Conservation (phyloP, 176 grass and related monocot species). For the Oropetium thomaeum region DNA sequence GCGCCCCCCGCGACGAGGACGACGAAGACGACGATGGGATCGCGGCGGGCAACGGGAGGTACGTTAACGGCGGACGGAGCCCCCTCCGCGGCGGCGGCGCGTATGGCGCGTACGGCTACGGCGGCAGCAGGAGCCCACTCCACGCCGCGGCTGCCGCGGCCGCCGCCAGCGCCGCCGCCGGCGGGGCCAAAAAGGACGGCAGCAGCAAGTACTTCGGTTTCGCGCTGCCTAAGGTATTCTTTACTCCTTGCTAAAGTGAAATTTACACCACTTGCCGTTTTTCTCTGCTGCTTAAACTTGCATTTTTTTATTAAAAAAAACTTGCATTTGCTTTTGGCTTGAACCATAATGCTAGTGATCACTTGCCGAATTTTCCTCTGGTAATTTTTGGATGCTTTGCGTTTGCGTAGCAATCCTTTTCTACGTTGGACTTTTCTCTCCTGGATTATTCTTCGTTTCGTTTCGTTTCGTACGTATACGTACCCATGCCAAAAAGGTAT, state of each 20-base stretch:
- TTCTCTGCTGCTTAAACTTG: too few relatives aligned
- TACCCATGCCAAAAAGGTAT: too few relatives aligned
- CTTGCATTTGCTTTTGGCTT: too few relatives aligned
- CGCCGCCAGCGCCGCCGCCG: not conserved
- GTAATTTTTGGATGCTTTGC: not conserved
- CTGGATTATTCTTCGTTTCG: not conserved
- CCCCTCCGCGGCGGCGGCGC: not conserved
- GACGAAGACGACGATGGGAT: not conserved
- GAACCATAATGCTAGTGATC: not conserved
- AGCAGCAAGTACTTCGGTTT: conserved; percentile 50
- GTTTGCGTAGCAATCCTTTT: not conserved
- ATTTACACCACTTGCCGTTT: not conserved
- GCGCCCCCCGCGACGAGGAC: not conserved
- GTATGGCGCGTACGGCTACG: not conserved
- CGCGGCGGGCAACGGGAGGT: conserved; percentile 3
- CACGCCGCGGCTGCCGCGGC: not conserved
- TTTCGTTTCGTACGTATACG: too few relatives aligned
- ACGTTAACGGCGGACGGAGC: conserved; percentile 26
- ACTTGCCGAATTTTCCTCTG: not conserved
- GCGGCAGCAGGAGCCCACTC: conserved; percentile 35
- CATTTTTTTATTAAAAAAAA: too few relatives aligned
- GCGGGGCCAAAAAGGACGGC: not conserved
- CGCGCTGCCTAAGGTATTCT: conserved; percentile 42
- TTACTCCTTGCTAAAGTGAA: not conserved
- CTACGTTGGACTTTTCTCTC: not conserved